phyloP scores from a whole-genome alignment of 2,329 filamentous ascomycete species.

The Onygenales sp. region DNA sequence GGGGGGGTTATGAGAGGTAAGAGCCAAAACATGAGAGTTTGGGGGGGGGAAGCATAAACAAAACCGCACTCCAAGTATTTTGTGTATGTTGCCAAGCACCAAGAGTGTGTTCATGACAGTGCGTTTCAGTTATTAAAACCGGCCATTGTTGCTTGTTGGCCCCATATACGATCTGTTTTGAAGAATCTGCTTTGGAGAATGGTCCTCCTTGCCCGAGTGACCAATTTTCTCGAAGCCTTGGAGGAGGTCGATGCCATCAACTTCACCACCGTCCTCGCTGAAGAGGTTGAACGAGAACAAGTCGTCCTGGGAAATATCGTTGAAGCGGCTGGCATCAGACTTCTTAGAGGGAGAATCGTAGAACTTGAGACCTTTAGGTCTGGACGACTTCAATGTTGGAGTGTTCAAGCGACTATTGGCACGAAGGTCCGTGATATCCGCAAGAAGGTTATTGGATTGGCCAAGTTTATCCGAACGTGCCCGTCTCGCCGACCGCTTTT shows the following conservation, averaged over 20 bases:
- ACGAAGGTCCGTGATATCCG: constrained; percentile 30
- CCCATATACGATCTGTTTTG: constrained; percentile 21
- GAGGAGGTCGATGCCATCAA: constrained; percentile 36
- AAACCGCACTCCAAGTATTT: neutral
- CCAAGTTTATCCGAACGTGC: constrained; percentile 41
- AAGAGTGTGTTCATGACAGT: neutral
- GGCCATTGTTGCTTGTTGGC: constrained; percentile 23
- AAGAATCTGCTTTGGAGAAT: constrained; percentile 18
- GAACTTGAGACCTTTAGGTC: constrained; percentile 23
- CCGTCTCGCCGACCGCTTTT: constrained; percentile 45
- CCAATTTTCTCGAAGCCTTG: constrained; percentile 41
- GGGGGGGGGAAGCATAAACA: neutral
- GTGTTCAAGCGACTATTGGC: constrained; percentile 26
- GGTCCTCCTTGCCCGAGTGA: constrained; percentile 25
- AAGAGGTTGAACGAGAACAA: constrained; percentile 41
- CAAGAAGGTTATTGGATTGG: constrained; percentile 42
- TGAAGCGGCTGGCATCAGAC: constrained; percentile 21
- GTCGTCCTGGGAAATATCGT: constrained; percentile 32
- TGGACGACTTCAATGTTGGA: constrained; percentile 25
- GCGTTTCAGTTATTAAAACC: constrained; percentile 18
- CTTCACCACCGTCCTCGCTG: constrained; percentile 33
- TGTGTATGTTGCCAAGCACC: no score
- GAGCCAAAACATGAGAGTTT: neutral
- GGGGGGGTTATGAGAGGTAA: neutral
- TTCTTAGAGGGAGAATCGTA: constrained; percentile 33